A percentile compares a stretch with the other conserved stretches of the same genome.
Conservation (phyloP, 129 eudicot genomes). For the Heracleum sosnowskyi region DNA sequence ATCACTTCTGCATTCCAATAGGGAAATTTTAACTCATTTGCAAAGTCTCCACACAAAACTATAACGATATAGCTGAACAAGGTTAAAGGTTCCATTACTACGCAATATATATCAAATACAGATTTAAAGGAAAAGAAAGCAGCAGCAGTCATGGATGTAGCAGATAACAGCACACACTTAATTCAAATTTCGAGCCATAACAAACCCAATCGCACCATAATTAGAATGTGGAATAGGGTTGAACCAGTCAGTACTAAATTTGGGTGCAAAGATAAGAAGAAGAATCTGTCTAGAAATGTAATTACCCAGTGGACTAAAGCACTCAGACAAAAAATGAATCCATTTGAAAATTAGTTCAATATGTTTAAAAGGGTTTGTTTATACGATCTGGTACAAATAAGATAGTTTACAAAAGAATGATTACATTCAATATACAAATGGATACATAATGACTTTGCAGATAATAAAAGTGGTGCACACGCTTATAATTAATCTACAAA, state of each 20-base stretch:
- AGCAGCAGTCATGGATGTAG: slow-evolving; percentile 1
- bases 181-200: neutral
- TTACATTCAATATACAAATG: neutral
- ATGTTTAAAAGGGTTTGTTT: neutral
- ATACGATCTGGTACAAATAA: neutral
- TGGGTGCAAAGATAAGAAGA: neutral
- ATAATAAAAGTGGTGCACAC: neutral
- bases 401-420: slow-evolving; percentile 6
- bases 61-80: neutral
- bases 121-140: neutral
- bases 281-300: neutral
- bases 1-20: neutral
- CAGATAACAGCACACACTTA: neutral
- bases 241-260: neutral
- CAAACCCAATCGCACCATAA: neutral
- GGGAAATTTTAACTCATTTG: neutral
- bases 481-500: neutral
- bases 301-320: neutral
- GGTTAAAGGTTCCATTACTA: neutral
- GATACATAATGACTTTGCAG: neutral
- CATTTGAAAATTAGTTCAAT: neutral
- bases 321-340: neutral
- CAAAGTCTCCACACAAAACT: neutral
- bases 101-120: neutral
- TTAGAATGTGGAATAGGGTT: neutral